Evolutionary conservation across 2,329 filamentous ascomycete species (phyloP), one percentile per base, ranked within the genome.

Genomic region (Neonectria magnoliae): DNA sequence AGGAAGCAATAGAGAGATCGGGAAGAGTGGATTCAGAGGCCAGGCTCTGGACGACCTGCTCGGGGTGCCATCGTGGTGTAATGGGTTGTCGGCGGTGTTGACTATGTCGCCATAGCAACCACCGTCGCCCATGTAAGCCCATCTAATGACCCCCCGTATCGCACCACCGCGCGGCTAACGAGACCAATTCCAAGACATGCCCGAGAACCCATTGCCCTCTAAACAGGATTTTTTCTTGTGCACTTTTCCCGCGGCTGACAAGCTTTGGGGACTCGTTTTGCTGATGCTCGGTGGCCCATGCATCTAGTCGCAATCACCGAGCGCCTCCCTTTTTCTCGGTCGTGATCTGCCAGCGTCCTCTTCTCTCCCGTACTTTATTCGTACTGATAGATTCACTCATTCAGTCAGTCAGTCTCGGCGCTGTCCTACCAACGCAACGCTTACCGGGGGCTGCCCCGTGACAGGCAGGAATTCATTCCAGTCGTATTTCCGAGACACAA

Each of bases 71-170:
- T 59, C 62, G 62, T 65, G 68, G 67, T 71, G 69, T 69, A 70
- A 69, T 71, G 68, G 33, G 68, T 56, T 50, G 63, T 52, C 47
- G 69, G 61, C 68, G 58, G 68, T 78, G 76, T 78, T 77, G 73
- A 76, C 71, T 47, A 60, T 53, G 76, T 79, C 71, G 67, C 76
- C 76, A 78, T 65, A 63, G 76, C 77, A 78, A 79, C 77, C 60
- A 3, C 18, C 7, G 8, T 13, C 27, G 22, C 53, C 53, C 47
- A 18, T 50, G 27, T 18, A 51, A 31, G 27, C 27, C 47, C 25
- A 18, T 38, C 18, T 25, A 50, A 58, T 31, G 48, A 57, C 33
- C 64, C 36, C 60, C 52, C 22, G 45, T 38, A 66, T 63, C 60
- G 57, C 64, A 63, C 64, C 64, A 67, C 64, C 29, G 51, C 62